Percentiles rank a stretch among this genome's conserved stretches.
Conservation (phyloP, 208 protist genomes). For the Trypanosomatidae sp. region DNA sequence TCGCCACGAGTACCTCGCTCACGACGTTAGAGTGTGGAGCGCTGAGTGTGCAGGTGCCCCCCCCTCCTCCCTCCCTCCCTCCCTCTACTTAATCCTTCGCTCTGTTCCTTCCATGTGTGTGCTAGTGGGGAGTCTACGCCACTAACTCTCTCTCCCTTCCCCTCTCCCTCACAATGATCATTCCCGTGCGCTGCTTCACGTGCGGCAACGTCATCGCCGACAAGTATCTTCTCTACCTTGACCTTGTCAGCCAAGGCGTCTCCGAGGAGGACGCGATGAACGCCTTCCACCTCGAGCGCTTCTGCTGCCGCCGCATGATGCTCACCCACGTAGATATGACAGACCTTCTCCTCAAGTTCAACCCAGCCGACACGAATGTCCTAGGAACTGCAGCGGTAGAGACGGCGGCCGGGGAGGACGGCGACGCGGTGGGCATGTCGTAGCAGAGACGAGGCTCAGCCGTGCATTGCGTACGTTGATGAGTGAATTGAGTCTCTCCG, state of each 20-base stretch:
- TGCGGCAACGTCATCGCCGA: conserved; percentile 99
- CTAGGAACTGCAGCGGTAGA: conserved; percentile 4
- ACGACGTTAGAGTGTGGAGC: neutral
- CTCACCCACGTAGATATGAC: conserved; percentile 99
- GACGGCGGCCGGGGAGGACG: neutral
- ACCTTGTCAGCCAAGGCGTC: conserved; percentile 92
- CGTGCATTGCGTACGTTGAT: neutral
- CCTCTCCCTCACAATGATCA: conserved; percentile 94
- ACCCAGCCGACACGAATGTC: conserved; percentile 85
- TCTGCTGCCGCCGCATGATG: conserved; percentile 99
- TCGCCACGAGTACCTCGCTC: neutral
- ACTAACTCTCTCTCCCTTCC: conserved; percentile 8
- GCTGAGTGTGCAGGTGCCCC: neutral
- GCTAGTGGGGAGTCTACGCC: neutral
- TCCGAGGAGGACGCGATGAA: conserved; percentile 97
- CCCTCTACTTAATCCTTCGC: neutral
- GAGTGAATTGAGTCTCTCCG: no score
- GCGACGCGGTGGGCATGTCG: neutral
- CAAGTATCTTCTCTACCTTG: conserved; percentile 97
- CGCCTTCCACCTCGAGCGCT: conserved; percentile 95
- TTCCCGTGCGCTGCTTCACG: conserved; percentile 99
- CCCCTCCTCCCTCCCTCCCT: neutral
- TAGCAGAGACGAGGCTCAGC: neutral
- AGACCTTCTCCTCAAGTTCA: conserved; percentile 96
- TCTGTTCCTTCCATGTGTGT: neutral